Conservation (phyloP, 768 basidiomycete species). For the Tubosaeta sp. region DNA sequence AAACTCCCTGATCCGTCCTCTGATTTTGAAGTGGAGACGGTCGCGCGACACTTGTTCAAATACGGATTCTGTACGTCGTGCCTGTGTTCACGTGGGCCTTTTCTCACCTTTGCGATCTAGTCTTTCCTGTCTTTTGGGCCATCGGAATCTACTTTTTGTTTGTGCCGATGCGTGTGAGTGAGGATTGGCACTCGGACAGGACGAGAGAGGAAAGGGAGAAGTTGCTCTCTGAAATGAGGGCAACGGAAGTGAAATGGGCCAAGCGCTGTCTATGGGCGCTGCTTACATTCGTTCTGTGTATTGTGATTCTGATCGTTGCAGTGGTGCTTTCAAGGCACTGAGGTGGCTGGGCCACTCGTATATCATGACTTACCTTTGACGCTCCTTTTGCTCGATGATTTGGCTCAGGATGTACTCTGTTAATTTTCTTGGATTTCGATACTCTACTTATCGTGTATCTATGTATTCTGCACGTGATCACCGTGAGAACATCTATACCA, state of each 20-base stretch:
- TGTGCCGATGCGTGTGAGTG: slow-evolving; percentile 45
- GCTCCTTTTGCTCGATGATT: neutral
- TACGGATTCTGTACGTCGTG: slow-evolving; percentile 54
- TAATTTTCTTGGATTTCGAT: neutral
- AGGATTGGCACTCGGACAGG: slow-evolving; percentile 55
- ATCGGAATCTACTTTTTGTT: slow-evolving; percentile 54
- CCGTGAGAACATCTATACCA: too few relatives aligned
- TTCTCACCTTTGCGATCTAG: slow-evolving; percentile 24
- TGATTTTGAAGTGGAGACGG: slow-evolving; percentile 47
- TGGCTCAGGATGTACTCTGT: slow-evolving; percentile 8
- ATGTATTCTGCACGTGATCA: neutral
- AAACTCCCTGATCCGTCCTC: slow-evolving; percentile 25
- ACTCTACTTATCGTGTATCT: slow-evolving; percentile 5
- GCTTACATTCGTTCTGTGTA: slow-evolving; percentile 38
- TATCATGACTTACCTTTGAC: neutral
- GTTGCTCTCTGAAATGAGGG: slow-evolving; percentile 45
- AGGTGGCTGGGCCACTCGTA: slow-evolving; percentile 8
- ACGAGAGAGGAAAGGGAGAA: slow-evolving; percentile 46
- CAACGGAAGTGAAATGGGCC: slow-evolving; percentile 53
- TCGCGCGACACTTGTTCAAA: slow-evolving; percentile 58
- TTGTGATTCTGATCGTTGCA: slow-evolving; percentile 27
- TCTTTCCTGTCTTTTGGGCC: slow-evolving; percentile 62
- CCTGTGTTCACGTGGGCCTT: too few relatives aligned
- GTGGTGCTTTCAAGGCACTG: slow-evolving; percentile 22
- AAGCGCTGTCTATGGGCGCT: slow-evolving; percentile 53